Conservation (phyloP, 768 basidiomycete genomes). For the Collybiopsis confluens region DNA sequence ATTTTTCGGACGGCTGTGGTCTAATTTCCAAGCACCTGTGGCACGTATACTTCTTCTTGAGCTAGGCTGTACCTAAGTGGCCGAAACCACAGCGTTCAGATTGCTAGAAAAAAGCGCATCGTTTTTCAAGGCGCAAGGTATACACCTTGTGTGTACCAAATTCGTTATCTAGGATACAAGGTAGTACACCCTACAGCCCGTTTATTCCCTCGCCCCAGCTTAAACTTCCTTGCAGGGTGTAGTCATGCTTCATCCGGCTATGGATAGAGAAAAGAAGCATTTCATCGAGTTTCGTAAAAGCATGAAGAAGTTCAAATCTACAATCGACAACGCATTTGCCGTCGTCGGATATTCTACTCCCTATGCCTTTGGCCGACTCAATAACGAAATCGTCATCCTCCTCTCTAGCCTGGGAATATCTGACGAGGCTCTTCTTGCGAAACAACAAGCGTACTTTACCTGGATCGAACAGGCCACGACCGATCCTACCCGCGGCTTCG, state of each 20-base stretch:
- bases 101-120: conserved; percentile 52
- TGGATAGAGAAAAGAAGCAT: conserved; percentile 41
- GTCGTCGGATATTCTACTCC: conserved; percentile 63
- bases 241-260: conserved; percentile 58
- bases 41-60: background rate
- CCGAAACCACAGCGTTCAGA: conserved; percentile 21
- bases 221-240: conserved; percentile 36
- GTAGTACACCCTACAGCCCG: background rate
- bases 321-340: conserved; percentile 55
- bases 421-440: conserved; percentile 46
- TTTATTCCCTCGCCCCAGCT: background rate
- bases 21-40: conserved; percentile 53
- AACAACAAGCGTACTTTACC: conserved; percentile 53
- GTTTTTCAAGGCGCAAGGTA: conserved; percentile 53
- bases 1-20: conserved; percentile 69
- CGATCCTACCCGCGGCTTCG: conserved; percentile 46
- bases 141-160: conserved; percentile 60
- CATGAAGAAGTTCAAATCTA: conserved; percentile 67
- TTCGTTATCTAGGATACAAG: conserved; percentile 70
- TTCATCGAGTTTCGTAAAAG: conserved; percentile 59
- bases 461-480: conserved; percentile 52
- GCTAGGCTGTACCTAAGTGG: no score
- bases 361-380: conserved; percentile 61
- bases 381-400: conserved; percentile 67
- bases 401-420: conserved; percentile 60